Conservation (phyloP, 192 early-diverging fungal species). For the Geranomyces michiganensis region DNA sequence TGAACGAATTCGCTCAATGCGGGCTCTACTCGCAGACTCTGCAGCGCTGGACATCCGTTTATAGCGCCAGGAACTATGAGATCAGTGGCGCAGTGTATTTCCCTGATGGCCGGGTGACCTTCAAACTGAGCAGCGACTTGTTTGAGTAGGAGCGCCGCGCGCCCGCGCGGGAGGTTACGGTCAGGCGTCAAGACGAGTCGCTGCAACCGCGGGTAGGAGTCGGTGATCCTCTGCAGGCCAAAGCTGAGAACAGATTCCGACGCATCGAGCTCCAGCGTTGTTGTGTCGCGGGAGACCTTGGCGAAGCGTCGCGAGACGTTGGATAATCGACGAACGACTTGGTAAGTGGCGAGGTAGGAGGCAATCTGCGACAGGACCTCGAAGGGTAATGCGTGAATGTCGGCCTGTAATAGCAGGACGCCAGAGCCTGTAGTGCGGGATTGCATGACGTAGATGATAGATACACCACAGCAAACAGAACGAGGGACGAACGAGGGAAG, state of each 20-base stretch:
- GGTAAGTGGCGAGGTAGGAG: neutral
- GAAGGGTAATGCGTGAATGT: neutral
- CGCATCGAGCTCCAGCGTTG: neutral
- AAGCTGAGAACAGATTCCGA: neutral
- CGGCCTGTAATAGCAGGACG: neutral
- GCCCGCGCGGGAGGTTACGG: neutral
- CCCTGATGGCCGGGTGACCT: slow-evolving; percentile 7
- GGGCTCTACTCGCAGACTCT: neutral
- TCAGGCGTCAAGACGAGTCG: neutral
- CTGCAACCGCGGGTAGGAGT: neutral
- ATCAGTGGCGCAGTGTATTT: slow-evolving; percentile 1
- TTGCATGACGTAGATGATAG: too few species aligned
- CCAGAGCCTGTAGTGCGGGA: too few species aligned
- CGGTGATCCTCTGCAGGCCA: neutral
- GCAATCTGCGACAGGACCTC: neutral
- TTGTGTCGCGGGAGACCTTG: neutral
- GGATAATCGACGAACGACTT: neutral
- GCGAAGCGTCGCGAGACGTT: neutral
- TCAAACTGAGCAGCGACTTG: slow-evolving; percentile 12
- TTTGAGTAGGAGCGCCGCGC: neutral
- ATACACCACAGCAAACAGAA: too few species aligned
- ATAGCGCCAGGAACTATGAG: slow-evolving; percentile 21
- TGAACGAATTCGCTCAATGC: neutral
- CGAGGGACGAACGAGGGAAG: too few species aligned
- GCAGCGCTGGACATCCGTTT: slow-evolving; percentile 6